Evolutionary conservation across 2,329 filamentous ascomycete species (phyloP), one percentile per base, ranked within the genome.

Genomic region (Epichloe sibirici): DNA sequence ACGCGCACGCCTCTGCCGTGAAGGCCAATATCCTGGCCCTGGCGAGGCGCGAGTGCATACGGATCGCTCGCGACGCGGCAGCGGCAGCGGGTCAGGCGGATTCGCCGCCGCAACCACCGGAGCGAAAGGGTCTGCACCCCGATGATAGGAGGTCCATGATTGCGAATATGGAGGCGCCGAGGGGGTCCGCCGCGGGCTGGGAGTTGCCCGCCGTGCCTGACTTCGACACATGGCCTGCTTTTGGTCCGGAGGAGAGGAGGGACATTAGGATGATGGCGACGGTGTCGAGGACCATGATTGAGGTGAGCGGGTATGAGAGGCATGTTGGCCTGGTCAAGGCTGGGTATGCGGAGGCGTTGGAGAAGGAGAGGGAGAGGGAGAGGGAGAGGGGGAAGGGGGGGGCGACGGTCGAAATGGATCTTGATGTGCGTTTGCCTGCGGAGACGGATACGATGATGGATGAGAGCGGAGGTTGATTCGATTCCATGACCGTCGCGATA

Each of bases 11-110:
- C 35, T 49, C 49, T n/a, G 49, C 53, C 23, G 63, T 66, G 28
- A 61, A 62, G 39, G 55, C 51, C 55, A 69, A 69, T 59, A 59
- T 69, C 23, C 49, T 62, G 44, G 53, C 59, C 17, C 57, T 68
- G 7, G 56, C 59, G 45, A 56, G 58, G 34, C 65, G 63, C 37
- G 66, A 70, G 50, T 61, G 59, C 53, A 53, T 61, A n/a, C 68
- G 68, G 51, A 57, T 69, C 51, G 48, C 57, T 21, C 60, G 58
- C 48, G 39, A 50, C 4, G 21, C 4, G 3, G 2, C 34, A 8
- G 21, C 4, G 6, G 2, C 34, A 0, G 5, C 38, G 6, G 5
- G 28, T 4, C n/a, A 11, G 1, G 12, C 8, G 38, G 9, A 4
- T 15, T 13, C 13, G 37, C 4, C 17, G 17, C 17, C 17, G 17